Evolutionary conservation across 495 filamentous ascomycete species (phyloP).

Genomic region (Lasiosphaeriaceae sp.): DNA sequence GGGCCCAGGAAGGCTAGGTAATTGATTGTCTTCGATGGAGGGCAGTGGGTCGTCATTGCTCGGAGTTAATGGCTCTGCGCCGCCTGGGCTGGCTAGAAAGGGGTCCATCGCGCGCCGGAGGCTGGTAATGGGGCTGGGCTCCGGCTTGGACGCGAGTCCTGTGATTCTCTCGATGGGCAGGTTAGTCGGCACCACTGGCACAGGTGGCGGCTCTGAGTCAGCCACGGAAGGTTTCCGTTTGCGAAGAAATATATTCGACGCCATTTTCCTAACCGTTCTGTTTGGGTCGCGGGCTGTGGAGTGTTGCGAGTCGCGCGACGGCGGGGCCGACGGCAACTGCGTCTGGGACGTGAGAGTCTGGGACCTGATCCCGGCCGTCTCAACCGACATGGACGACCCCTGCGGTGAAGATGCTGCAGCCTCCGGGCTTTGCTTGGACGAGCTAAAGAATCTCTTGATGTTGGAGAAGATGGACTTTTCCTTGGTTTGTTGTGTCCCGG

Average conservation of each 20-base stretch:
- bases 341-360: constrained; percentile 23
- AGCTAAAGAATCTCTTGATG: constrained; percentile 79
- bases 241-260: constrained; percentile 88
- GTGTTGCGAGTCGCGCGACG: constrained; percentile 43
- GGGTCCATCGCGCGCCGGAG: constrained; percentile 88
- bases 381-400: constrained; percentile 14
- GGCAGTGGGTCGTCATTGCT: constrained; percentile 14
- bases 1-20: not conserved
- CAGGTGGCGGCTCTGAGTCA: constrained; percentile 42
- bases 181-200: constrained; percentile 25
- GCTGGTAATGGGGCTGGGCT: constrained; percentile 77
- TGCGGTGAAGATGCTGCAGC: constrained; percentile 6
- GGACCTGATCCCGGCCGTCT: constrained; percentile 13
- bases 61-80: constrained; percentile 12
- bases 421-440: constrained; percentile 39
- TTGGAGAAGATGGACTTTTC: constrained; percentile 90
- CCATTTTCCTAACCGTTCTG: constrained; percentile 83
- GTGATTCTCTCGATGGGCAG: constrained; percentile 27
- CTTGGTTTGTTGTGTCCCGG: constrained; percentile 41
- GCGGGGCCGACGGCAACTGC: constrained; percentile 43
- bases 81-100: constrained; percentile 52
- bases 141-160: constrained; percentile 22
- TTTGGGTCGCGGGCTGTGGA: constrained; percentile 37
- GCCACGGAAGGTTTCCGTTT: constrained; percentile 82
- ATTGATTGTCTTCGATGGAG: constrained; percentile 6